Evolutionary conservation across 2,329 filamentous ascomycete species (phyloP).

Genomic region (Epicoccum sorghinum): DNA sequence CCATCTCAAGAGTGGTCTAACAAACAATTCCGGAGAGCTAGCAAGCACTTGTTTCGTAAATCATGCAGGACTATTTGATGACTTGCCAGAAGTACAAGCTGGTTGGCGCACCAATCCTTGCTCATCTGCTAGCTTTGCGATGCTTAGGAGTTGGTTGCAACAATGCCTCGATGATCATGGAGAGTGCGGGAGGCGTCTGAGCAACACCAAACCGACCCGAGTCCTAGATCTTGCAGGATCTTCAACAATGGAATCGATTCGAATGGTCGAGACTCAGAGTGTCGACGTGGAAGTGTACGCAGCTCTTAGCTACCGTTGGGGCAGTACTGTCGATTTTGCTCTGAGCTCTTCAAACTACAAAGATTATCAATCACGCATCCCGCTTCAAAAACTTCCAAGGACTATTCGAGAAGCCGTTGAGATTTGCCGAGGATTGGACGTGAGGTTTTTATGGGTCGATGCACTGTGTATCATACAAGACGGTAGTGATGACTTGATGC

Average conservation of each 20-base stretch:
- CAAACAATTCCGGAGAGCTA: too few relatives aligned
- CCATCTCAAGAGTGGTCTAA: too few relatives aligned
- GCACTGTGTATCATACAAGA: constrained; percentile 1
- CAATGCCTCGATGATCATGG: background rate
- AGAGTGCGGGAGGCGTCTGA: background rate
- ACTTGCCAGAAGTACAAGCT: background rate
- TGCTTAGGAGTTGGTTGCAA: background rate
- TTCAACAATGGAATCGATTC: background rate
- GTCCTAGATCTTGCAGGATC: background rate
- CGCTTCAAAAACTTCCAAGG: background rate
- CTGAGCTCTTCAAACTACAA: background rate
- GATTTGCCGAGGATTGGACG: background rate
- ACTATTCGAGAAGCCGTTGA: background rate
- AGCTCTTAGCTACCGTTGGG: background rate
- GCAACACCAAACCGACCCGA: background rate
- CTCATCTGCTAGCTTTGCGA: background rate
- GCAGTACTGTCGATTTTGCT: background rate
- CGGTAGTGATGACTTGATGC: background rate
- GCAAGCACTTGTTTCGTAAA: background rate
- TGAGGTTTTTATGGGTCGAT: background rate
- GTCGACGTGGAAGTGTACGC: background rate
- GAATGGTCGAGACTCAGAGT: background rate
- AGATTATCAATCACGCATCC: too few relatives aligned
- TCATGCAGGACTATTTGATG: background rate
- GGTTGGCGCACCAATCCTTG: background rate